Evolutionary conservation across 352 stramenopile genomes (phyloP).

Genomic region (Globisporangium orthogonon): DNA sequence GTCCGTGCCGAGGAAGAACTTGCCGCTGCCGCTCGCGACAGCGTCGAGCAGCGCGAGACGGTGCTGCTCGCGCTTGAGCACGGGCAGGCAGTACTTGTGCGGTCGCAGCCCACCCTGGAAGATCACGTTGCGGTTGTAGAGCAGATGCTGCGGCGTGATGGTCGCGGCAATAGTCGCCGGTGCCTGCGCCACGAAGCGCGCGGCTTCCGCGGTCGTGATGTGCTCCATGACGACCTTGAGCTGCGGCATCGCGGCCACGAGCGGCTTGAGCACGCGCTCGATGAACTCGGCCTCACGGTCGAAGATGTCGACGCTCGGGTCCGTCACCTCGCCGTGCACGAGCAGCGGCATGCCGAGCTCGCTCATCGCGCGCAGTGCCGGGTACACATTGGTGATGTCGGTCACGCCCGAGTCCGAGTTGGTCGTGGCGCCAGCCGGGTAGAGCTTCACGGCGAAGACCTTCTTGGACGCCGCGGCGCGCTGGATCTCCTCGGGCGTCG

Average conservation of each 20-base stretch:
- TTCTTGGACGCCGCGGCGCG: slow-evolving; percentile 84
- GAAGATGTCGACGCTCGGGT: slow-evolving; percentile 95
- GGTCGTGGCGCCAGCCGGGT: slow-evolving; percentile 95
- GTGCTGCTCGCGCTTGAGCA: slow-evolving; percentile 96
- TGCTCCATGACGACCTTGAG: slow-evolving; percentile 99
- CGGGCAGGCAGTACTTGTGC: slow-evolving; percentile 99
- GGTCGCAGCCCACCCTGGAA: slow-evolving; percentile 93
- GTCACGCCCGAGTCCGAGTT: slow-evolving; percentile 98
- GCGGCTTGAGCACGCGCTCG: slow-evolving; percentile 90
- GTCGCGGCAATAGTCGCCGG: slow-evolving; percentile 93
- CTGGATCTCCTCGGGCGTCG: slow-evolving; percentile 93
- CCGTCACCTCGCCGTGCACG: slow-evolving; percentile 96
- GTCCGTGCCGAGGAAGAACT: slow-evolving; percentile 99
- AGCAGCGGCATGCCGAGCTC: slow-evolving; percentile 91
- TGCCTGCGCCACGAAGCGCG: slow-evolving; percentile 90
- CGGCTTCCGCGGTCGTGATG: slow-evolving; percentile 96
- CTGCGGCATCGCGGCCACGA: slow-evolving; percentile 90
- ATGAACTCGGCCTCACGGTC: slow-evolving; percentile 97
- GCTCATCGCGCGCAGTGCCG: slow-evolving; percentile 72
- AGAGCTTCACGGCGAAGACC: slow-evolving; percentile 97
- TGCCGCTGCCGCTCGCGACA: slow-evolving; percentile 87
- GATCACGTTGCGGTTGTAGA: slow-evolving; percentile 98
- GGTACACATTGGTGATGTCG: slow-evolving; percentile 92
- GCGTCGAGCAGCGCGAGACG: slow-evolving; percentile 88
- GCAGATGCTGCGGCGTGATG: slow-evolving; percentile 98